phyloP scores from a whole-genome alignment of 257 asterid genomes.

The Solanum virginianum region DNA sequence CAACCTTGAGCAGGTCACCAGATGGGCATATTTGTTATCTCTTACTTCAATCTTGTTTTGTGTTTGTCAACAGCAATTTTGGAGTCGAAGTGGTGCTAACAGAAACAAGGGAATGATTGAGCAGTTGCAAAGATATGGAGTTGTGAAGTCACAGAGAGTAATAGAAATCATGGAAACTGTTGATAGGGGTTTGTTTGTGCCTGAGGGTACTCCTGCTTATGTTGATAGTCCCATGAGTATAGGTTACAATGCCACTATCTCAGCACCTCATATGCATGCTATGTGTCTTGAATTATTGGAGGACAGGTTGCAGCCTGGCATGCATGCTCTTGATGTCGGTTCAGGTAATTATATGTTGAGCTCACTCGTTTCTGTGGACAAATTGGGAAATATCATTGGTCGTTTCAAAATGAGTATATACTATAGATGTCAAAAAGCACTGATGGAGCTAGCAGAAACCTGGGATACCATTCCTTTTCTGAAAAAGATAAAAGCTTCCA shows the following conservation, averaged over 20 bases:
- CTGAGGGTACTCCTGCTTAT: constrained; percentile 66
- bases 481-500: not conserved
- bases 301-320: constrained; percentile 79
- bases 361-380: not conserved
- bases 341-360: constrained; percentile 39
- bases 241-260: constrained; percentile 85
- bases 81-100: constrained; percentile 31
- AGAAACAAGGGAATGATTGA: constrained; percentile 55
- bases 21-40: constrained; percentile 17
- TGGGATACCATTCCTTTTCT: not conserved
- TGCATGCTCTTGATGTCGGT: constrained; percentile 86
- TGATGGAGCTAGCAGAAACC: not conserved
- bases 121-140: constrained; percentile 41
- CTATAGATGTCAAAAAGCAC: not conserved
- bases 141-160: constrained; percentile 43
- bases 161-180: constrained; percentile 72
- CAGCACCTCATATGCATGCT: constrained; percentile 99
- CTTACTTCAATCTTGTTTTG: constrained; percentile 29
- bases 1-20: constrained; percentile 23
- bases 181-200: constrained; percentile 87
- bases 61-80: constrained; percentile 47
- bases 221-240: constrained; percentile 70
- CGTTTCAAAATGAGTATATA: not conserved
- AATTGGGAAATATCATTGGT: not conserved
- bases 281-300: constrained; percentile 86